phyloP scores from a whole-genome alignment of 2,329 filamentous ascomycete species.

The Mariannaea sp. region DNA sequence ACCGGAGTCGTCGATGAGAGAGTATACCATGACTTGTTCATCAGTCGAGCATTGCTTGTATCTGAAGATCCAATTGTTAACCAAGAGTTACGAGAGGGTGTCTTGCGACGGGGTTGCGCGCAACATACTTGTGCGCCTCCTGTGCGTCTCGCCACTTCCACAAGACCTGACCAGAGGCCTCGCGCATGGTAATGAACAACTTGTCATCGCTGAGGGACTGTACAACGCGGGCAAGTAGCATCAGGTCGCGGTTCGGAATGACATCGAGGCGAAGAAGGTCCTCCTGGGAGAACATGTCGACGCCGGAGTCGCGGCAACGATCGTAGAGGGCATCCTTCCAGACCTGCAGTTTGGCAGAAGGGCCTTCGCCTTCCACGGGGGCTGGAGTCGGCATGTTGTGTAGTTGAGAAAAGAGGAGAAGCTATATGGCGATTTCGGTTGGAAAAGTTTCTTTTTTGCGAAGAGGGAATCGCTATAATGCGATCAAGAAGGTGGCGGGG shows the following conservation, averaged over 20 bases:
- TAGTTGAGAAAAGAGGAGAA: neutral
- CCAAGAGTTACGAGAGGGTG: too few relatives aligned
- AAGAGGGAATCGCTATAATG: constrained; percentile 3
- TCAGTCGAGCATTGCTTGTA: constrained; percentile 67
- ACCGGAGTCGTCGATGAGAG: constrained; percentile 83
- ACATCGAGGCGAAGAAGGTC: constrained; percentile 62
- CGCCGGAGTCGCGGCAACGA: constrained; percentile 55
- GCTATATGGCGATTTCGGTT: neutral
- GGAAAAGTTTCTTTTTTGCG: too few relatives aligned
- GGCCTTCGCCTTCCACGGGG: constrained; percentile 39
- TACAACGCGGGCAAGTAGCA: constrained; percentile 59
- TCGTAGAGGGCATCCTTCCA: constrained; percentile 64
- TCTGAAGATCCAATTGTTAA: constrained; percentile 43
- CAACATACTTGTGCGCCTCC: constrained; percentile 64
- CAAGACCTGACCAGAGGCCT: constrained; percentile 46
- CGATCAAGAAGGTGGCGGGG: constrained; percentile 4
- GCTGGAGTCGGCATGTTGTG: constrained; percentile 38
- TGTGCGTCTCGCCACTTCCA: constrained; percentile 64
- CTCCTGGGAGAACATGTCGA: constrained; percentile 60
- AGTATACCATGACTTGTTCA: constrained; percentile 84
- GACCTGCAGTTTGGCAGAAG: constrained; percentile 51
- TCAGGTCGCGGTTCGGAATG: constrained; percentile 60
- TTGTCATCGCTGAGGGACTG: constrained; percentile 64
- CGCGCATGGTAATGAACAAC: constrained; percentile 56
- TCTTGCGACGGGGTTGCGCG: neutral